Evolutionary conservation across 225 moss, liverwort and hornwort genomes (phyloP), one percentile per base, ranked within the genome.

Genomic region (Polytrichum commune): DNA sequence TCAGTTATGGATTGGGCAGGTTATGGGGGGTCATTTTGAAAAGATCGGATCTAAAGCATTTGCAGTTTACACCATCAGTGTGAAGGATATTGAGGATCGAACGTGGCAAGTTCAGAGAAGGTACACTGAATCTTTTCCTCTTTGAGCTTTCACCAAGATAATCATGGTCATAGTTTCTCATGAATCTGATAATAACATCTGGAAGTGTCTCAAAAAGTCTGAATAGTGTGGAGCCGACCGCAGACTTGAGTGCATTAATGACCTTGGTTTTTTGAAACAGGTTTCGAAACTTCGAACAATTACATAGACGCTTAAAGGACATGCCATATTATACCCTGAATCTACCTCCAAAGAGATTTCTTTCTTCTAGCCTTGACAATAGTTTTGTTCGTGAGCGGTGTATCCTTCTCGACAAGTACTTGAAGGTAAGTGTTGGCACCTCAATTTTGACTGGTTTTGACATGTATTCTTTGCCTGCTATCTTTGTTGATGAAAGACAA

Each of bases 281-380:
- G 72, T 96, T 86, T 79, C 91, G 95, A 55, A 96, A 96, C 72
- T 96, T 96, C 72, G 95, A 96, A 78, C 95, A 93, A 78, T 81
- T 96, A 28, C 95, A 96, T 73, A 84, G 93, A 55, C 85, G 90
- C 71, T 84, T 96, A 27, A 96, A 93, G 72, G 93, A 93, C 79
- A 82, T 85, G 69, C 82, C 84, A 29, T 84, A 83, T 67, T 96
- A 93, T 78, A 80, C 66, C 72, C 90, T 96, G 8, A 76, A 55
- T 76, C 79, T 96, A 30, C 95, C 95, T 56, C 91, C 90, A 6
- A 96, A 96, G 79, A 86, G 93, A 10, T 96, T 91, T 74, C 82
- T 96, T 30, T 87, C 95, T 29, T 96, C 95, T 32, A 96, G 86
- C 65, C 77, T 96, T 58, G 95, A 96, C 71, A 90, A 87, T 54